Evolutionary conservation across 2,329 filamentous ascomycete genomes (phyloP).

Genomic region (Colletotrichum noveboracense): DNA sequence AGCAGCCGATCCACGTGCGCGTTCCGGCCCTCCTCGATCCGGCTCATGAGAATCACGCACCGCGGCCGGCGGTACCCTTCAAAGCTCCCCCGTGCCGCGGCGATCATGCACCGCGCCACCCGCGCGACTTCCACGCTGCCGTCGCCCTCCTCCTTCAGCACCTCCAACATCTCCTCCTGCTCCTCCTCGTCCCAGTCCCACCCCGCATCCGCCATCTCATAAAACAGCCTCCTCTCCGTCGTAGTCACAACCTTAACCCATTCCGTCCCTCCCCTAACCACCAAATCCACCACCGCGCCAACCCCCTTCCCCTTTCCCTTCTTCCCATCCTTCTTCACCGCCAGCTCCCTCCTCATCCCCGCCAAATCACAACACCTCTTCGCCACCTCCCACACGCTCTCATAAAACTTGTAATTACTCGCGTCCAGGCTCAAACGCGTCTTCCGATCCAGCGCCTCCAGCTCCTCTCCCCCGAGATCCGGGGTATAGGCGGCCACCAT

Average conservation of each 20-base stretch:
- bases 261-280: conserved; percentile 12
- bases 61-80: conserved; percentile 41
- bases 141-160: conserved; percentile 11
- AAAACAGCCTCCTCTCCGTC: conserved; percentile 32
- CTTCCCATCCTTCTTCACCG: background rate
- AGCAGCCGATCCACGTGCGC: conserved; percentile 37
- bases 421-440: conserved; percentile 15
- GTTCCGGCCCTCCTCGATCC: conserved; percentile 31
- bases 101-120: conserved; percentile 36
- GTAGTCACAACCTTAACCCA: conserved; percentile 24
- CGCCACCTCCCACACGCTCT: conserved; percentile 20
- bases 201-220: conserved; percentile 45
- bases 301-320: background rate
- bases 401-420: conserved; percentile 22
- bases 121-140: conserved; percentile 27
- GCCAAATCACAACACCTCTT: conserved; percentile 17
- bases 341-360: conserved; percentile 13
- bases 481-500: conserved; percentile 8
- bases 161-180: conserved; percentile 37
- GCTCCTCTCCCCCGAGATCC: background rate
- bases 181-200: conserved; percentile 44
- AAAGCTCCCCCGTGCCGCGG: conserved; percentile 38
- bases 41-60: conserved; percentile 39
- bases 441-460: conserved; percentile 7
- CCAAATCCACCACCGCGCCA: conserved; percentile 16